These are phyloP conservation scores for Smittium culicis DNA, from an alignment of 371 early-diverging fungal genomes.

Conservation along the genomic window DNA sequence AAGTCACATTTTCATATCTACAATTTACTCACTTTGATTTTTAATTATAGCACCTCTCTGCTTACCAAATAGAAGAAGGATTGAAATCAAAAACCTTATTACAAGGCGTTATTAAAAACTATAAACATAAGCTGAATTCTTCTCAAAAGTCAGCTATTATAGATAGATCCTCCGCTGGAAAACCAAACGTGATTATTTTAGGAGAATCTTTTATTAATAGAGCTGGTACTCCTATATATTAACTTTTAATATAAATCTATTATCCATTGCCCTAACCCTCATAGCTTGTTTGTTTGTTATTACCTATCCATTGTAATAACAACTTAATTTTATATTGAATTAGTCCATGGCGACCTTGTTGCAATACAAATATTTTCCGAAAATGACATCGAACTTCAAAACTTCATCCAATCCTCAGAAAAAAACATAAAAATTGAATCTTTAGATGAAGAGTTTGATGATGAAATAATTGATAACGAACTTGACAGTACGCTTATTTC, in stretches of 20 bases:
- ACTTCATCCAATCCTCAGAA: background rate
- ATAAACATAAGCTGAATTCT: constrained; percentile 35
- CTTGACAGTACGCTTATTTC: background rate
- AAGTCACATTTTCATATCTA: too few relatives aligned
- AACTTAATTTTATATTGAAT: background rate
- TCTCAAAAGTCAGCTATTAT: constrained; percentile 44
- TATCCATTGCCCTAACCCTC: background rate
- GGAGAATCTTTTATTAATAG: constrained; percentile 65
- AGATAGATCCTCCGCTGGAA: constrained; percentile 30
- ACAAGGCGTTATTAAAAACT: constrained; percentile 30
- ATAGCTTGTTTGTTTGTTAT: too few relatives aligned
- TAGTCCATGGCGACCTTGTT: background rate
- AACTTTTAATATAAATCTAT: background rate
- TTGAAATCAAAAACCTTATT: constrained; percentile 18
- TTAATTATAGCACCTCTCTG: constrained; percentile 13
- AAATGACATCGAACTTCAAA: constrained; percentile 22
- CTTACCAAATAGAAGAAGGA: constrained; percentile 20
- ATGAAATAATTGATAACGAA: constrained; percentile 8
- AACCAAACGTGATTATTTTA: constrained; percentile 42
- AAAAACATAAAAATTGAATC: background rate
- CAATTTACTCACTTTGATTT: too few relatives aligned
- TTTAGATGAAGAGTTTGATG: constrained; percentile 19
- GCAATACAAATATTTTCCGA: constrained; percentile 38
- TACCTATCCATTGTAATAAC: too few relatives aligned
- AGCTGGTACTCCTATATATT: constrained; percentile 39